Evolutionary conservation across 768 basidiomycete genomes (phyloP).

Genomic region (Termitomyces titanicus): DNA sequence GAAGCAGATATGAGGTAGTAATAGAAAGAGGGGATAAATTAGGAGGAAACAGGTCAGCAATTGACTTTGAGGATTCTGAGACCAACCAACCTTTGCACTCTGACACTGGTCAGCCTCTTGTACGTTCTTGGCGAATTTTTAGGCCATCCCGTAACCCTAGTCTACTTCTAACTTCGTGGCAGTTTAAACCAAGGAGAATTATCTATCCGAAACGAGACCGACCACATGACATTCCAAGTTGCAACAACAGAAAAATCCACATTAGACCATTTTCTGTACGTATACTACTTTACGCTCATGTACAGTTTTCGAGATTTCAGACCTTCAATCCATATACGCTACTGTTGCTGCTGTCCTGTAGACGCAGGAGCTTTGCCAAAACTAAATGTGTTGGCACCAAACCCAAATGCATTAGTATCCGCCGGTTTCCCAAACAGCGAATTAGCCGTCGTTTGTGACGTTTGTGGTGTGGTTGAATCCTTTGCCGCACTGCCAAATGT

Average conservation of each 20-base stretch:
- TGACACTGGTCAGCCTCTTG: slow-evolving; percentile 7
- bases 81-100: neutral
- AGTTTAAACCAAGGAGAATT: neutral
- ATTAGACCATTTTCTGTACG: slow-evolving; percentile 6
- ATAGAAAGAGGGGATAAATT: neutral
- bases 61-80: neutral
- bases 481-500: slow-evolving; percentile 11
- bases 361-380: slow-evolving; percentile 18
- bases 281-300: slow-evolving; percentile 17
- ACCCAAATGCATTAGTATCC: slow-evolving; percentile 27
- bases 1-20: neutral
- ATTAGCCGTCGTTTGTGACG: slow-evolving; percentile 13
- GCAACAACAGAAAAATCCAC: neutral
- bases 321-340: slow-evolving; percentile 5
- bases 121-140: neutral
- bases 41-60: neutral
- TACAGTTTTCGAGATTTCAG: slow-evolving; percentile 4
- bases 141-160: neutral
- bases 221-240: slow-evolving; percentile 1
- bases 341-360: slow-evolving; percentile 25
- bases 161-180: neutral
- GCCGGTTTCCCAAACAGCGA: slow-evolving; percentile 17
- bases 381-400: slow-evolving; percentile 19
- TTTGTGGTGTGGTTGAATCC: slow-evolving; percentile 21
- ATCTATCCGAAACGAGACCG: neutral